These are phyloP conservation scores for Rusavskia elegans DNA, from an alignment of 495 filamentous ascomycete species.

Conservation along the genomic window DNA sequence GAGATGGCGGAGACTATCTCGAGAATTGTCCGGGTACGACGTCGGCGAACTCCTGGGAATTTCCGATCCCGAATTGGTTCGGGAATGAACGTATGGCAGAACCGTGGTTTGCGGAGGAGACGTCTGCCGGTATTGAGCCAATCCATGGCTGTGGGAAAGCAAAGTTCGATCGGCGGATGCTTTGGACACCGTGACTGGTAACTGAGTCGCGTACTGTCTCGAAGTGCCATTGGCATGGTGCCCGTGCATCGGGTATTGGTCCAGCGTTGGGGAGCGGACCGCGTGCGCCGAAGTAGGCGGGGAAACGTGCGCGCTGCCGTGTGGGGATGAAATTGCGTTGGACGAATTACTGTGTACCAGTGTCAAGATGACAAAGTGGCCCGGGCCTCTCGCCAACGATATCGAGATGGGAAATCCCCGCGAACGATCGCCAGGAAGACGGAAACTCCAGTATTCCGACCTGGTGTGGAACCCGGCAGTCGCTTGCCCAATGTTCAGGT, in stretches of 20 bases:
- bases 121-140: constrained; percentile 9
- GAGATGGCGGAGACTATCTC: constrained; percentile 12
- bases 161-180: constrained; percentile 6
- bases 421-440: constrained; percentile 12
- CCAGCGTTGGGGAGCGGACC: constrained; percentile 5
- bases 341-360: constrained; percentile 11
- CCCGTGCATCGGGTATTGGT: constrained; percentile 2
- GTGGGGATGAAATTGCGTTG: constrained; percentile 9
- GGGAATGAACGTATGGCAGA: constrained; percentile 8
- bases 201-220: not conserved
- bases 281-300: constrained; percentile 5
- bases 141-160: constrained; percentile 7
- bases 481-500: constrained; percentile 12
- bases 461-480: constrained; percentile 13
- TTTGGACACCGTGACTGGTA: not conserved
- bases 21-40: not conserved
- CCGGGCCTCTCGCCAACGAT: constrained; percentile 9
- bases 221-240: not conserved
- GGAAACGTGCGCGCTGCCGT: constrained; percentile 5
- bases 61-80: constrained; percentile 10
- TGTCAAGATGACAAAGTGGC: constrained; percentile 14
- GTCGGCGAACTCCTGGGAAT: constrained; percentile 8
- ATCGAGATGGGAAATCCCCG: constrained; percentile 15
- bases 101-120: constrained; percentile 10
- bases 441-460: constrained; percentile 17